phyloP scores from a whole-genome alignment of 1,284 basidiomycete species.

The Dichomitus squalens region DNA sequence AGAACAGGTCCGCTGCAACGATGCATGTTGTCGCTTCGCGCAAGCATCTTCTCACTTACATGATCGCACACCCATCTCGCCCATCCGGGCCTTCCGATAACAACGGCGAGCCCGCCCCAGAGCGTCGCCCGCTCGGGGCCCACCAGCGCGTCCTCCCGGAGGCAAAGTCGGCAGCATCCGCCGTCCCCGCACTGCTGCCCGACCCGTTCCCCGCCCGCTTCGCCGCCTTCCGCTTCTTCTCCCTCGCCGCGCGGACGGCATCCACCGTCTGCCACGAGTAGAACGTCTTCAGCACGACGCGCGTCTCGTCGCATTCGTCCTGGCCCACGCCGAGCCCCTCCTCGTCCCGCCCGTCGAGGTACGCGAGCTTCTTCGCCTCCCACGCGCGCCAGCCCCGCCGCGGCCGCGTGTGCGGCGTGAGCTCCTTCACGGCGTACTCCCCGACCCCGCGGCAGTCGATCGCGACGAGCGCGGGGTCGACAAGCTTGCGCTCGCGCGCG shows the following conservation, averaged over 20 bases:
- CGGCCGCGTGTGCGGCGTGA: slow-evolving; percentile 59
- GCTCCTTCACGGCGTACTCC: slow-evolving; percentile 62
- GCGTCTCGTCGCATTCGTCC: slow-evolving; percentile 72
- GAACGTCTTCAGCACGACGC: slow-evolving; percentile 84
- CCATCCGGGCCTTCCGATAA: slow-evolving; percentile 34
- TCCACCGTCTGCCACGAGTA: slow-evolving; percentile 87
- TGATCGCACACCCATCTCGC: slow-evolving; percentile 47
- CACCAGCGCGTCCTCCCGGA: slow-evolving; percentile 43
- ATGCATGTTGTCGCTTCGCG: background rate
- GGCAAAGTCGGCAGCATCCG: slow-evolving; percentile 19
- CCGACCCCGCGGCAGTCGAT: slow-evolving; percentile 78
- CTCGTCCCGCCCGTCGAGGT: slow-evolving; percentile 67
- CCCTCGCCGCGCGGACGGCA: slow-evolving; percentile 61
- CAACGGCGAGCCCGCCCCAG: slow-evolving; percentile 36
- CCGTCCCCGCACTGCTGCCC: slow-evolving; percentile 32
- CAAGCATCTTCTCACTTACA: slow-evolving; percentile 33
- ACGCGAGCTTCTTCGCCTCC: slow-evolving; percentile 65
- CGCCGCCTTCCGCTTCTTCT: slow-evolving; percentile 49
- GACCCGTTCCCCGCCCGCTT: slow-evolving; percentile 46
- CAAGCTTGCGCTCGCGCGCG: slow-evolving; percentile 48
- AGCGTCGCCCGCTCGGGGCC: slow-evolving; percentile 42
- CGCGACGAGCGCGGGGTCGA: slow-evolving; percentile 60
- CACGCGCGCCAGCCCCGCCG: slow-evolving; percentile 73
- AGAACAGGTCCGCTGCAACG: background rate
- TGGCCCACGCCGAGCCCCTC: slow-evolving; percentile 60